Evolutionary conservation across 345 rosid genomes (phyloP).

Genomic region (Dimocarpus longan): DNA sequence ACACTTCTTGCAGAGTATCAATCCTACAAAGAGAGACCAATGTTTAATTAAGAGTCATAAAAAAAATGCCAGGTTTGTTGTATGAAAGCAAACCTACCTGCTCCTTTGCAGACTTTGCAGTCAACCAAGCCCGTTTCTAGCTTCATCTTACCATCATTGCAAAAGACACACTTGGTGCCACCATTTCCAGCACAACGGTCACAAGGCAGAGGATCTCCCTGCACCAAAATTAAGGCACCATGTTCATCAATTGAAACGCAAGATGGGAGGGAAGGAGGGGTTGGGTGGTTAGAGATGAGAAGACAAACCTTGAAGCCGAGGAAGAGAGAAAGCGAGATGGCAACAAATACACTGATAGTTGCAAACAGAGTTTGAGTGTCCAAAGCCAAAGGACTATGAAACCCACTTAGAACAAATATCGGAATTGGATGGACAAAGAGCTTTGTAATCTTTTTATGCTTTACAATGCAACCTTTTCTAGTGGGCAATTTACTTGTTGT

Average conservation of each 20-base stretch:
- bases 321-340: conserved; percentile 79
- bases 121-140: conserved; percentile 67
- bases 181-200: conserved; percentile 93
- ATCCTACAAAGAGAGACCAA: conserved; percentile 35
- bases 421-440: conserved; percentile 49
- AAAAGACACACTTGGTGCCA: conserved; percentile 92
- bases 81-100: conserved; percentile 40
- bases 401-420: conserved; percentile 45
- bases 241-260: background rate
- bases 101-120: conserved; percentile 91
- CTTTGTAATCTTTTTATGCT: conserved; percentile 28
- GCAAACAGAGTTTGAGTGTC: conserved; percentile 80
- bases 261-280: background rate
- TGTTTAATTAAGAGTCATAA: too few species aligned
- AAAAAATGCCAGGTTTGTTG: too few species aligned
- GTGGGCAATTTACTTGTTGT: conserved; percentile 9
- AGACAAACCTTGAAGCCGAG: conserved; percentile 73
- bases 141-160: conserved; percentile 83
- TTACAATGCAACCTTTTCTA: conserved; percentile 29
- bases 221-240: conserved; percentile 23
- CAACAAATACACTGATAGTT: conserved; percentile 74
- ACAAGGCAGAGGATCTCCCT: conserved; percentile 97
- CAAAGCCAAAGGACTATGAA: conserved; percentile 59
- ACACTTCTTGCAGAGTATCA: conserved; percentile 76
- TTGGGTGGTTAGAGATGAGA: background rate